Conservation (phyloP, 768 basidiomycete genomes). For the Imleria badia region DNA sequence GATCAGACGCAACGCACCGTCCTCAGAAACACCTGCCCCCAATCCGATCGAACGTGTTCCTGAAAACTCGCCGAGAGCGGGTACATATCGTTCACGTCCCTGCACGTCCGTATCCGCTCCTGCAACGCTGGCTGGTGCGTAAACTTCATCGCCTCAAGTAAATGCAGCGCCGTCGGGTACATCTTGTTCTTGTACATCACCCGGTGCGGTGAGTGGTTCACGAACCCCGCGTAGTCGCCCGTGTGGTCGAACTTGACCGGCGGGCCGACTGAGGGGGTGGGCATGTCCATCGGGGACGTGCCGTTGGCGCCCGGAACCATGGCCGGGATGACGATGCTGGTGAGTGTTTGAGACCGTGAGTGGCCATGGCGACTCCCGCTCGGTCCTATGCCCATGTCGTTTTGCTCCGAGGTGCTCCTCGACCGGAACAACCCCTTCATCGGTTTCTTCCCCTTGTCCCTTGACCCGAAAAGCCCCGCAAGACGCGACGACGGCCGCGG, state of each 20-base stretch:
- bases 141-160: constrained; percentile 78
- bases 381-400: constrained; percentile 13
- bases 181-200: constrained; percentile 52
- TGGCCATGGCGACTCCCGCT: constrained; percentile 15
- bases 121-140: constrained; percentile 51
- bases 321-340: constrained; percentile 26
- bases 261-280: constrained; percentile 18
- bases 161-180: constrained; percentile 71
- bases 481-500: constrained; percentile 22
- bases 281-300: constrained; percentile 1
- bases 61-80: constrained; percentile 34
- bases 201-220: constrained; percentile 65
- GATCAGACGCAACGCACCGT: constrained; percentile 41
- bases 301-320: not conserved
- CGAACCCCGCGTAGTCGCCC: constrained; percentile 45
- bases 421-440: constrained; percentile 48
- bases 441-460: constrained; percentile 36
- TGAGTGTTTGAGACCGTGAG: constrained; percentile 19
- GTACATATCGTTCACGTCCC: constrained; percentile 40
- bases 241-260: constrained; percentile 45
- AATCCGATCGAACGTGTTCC: constrained; percentile 50
- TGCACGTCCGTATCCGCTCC: constrained; percentile 51
- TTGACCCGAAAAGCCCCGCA: constrained; percentile 22
- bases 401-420: constrained; percentile 31
- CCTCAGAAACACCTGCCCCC: constrained; percentile 51